phyloP scores from a whole-genome alignment of 768 basidiomycete genomes.

The Kwoniella mangroviensis region DNA sequence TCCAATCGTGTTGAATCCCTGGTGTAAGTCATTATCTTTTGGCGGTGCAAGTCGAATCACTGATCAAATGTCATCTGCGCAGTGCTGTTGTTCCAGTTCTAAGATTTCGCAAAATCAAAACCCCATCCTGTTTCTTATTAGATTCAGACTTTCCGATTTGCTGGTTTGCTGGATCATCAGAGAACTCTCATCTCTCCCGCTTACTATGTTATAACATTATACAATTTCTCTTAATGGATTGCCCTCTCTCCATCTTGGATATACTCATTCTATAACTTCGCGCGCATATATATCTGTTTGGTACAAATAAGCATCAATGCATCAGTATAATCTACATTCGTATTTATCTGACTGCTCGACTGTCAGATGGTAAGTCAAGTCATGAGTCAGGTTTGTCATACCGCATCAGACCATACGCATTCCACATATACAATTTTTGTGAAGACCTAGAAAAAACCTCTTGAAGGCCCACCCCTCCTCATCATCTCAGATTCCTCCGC shows the following conservation, averaged over 20 bases:
- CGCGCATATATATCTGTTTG: background rate
- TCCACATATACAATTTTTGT: background rate
- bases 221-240: constrained; percentile 3
- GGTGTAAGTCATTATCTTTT: constrained; percentile 35
- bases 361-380: background rate
- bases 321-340: constrained; percentile 2
- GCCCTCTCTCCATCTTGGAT: background rate
- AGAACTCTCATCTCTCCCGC: background rate
- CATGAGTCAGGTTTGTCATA: background rate
- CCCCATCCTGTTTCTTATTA: background rate
- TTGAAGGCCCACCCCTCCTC: constrained; percentile 29
- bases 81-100: constrained; percentile 53
- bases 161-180: background rate
- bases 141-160: too few species aligned
- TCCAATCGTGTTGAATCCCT: constrained; percentile 52
- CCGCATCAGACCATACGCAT: background rate
- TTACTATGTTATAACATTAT: background rate
- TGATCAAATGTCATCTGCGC: constrained; percentile 10
- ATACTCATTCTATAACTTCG: constrained; percentile 2
- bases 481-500: constrained; percentile 47
- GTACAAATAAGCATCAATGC: constrained; percentile 12
- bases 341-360: background rate
- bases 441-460: constrained; percentile 12
- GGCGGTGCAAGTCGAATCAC: background rate
- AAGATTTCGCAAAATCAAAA: background rate